Base-by-base conservation (phyloP, 179 eudicot genomes). In the Beta lomatogona region DNA sequence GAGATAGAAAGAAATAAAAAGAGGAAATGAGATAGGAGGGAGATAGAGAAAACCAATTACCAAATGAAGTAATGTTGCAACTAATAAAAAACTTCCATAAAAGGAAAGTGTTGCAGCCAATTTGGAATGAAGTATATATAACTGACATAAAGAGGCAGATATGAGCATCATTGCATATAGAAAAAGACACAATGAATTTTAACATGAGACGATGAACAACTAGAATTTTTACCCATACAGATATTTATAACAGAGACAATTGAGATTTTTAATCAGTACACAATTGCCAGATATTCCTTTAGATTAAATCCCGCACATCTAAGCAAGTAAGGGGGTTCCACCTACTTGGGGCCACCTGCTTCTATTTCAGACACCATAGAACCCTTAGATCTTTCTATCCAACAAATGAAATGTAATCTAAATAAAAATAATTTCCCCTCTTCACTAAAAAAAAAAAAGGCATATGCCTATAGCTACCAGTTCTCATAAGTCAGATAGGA, bases 91-190 rank as follows among this genome's bases (percentile, higher is more conserved):
- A 36, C 41, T 36, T 36, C 41, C 41, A 36, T 36, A 36, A 36
- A 36, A 36, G 41, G 41, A 36, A 36, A 36, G 41, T 36, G 41
- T 36, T 36, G 41, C 41, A 36, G 41, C 41, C 3, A 36, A 36
- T 36, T 36, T 3, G 41, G 41, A 36, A 36, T 1, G 41, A 36
- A 36, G 41, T 36, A 36, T 36, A 36, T 36, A 36, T 36, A 36
- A 36, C 54, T n/a, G 73, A 57, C 41, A 60, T 13, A 58, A 73
- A 60, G 76, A 46, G 21, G 58, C 2, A 71, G 55, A 80, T 21
- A 80, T 8, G 60, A 28, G 68, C 61, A 72, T 18, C 41, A 4
- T 71, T 22, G 50, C 46, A 52, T 60, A 73, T 12, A 14, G 18
- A 22, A 60, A 73, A 11, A 73, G 60, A 22, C 19, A 21, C 12